Evolutionary conservation across 2,329 filamentous ascomycete genomes (phyloP).

Genomic region (Aspergillus sp.): DNA sequence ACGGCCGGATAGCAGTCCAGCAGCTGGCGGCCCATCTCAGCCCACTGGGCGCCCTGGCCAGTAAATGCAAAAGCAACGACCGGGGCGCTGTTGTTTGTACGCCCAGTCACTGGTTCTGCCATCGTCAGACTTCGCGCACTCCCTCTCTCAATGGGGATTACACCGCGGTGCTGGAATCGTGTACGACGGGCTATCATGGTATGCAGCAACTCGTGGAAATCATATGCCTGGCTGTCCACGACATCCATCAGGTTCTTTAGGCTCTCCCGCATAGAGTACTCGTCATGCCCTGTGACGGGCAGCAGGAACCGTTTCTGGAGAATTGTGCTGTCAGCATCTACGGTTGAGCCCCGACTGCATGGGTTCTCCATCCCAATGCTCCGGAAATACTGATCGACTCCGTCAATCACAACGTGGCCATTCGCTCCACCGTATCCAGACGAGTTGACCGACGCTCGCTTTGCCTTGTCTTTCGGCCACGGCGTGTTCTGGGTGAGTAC

Average conservation of each 20-base stretch:
- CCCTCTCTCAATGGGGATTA: neutral
- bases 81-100: neutral
- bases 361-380: no score
- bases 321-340: neutral
- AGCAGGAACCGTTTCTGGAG: neutral
- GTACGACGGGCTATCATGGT: neutral
- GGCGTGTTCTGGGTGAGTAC: no score
- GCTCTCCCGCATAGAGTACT: neutral
- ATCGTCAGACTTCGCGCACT: neutral
- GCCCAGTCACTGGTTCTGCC: neutral
- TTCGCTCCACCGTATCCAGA: constrained; percentile 46
- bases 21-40: constrained; percentile 23
- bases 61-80: constrained; percentile 23
- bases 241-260: neutral
- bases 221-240: neutral
- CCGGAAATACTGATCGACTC: constrained; percentile 23
- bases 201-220: neutral
- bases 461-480: no score
- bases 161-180: neutral
- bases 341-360: neutral
- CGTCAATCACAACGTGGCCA: constrained; percentile 36
- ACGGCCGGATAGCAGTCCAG: neutral
- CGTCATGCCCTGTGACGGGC: neutral
- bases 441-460: constrained; percentile 37
- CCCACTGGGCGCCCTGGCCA: constrained; percentile 34